Evolutionary conservation across 2,329 filamentous ascomycete genomes (phyloP).

Genomic region (Hypoxylon sp.): DNA sequence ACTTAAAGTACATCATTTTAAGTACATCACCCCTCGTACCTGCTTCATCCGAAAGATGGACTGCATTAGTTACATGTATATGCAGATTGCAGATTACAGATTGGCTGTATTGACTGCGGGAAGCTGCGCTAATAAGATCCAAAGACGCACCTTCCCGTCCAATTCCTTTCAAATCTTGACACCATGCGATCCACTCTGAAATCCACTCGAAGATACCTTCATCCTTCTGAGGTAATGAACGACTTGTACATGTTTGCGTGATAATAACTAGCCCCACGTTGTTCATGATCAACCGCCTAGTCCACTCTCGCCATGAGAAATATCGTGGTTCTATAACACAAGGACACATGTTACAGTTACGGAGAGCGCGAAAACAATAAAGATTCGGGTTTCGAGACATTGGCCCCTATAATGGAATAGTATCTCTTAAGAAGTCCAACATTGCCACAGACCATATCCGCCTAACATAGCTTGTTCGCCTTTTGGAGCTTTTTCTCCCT

Average conservation of each 20-base stretch:
- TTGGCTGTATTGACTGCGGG: constrained; percentile 37
- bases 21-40: constrained; percentile 7
- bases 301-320: not conserved
- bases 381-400: not conserved
- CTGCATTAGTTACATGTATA: too few relatives aligned
- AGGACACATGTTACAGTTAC: constrained; percentile 4
- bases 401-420: not conserved
- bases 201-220: constrained; percentile 16
- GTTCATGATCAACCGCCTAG: constrained; percentile 2
- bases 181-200: constrained; percentile 1
- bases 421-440: not conserved
- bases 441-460: not conserved
- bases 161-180: constrained; percentile 17
- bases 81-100: too few relatives aligned
- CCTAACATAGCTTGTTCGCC: not conserved
- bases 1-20: constrained; percentile 10
- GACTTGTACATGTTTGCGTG: constrained; percentile 15
- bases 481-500: not conserved
- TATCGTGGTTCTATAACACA: constrained; percentile 18
- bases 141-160: constrained; percentile 46
- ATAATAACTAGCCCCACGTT: constrained; percentile 12
- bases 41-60: constrained; percentile 38
- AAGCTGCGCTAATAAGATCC: constrained; percentile 45
- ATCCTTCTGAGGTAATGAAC: constrained; percentile 5
- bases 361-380: not conserved